A percentile compares a stretch with the other conserved stretches of the same genome.
phyloP scores from a whole-genome alignment of 139 green algal genomes.

The Pseudopediastrum boryanum region DNA sequence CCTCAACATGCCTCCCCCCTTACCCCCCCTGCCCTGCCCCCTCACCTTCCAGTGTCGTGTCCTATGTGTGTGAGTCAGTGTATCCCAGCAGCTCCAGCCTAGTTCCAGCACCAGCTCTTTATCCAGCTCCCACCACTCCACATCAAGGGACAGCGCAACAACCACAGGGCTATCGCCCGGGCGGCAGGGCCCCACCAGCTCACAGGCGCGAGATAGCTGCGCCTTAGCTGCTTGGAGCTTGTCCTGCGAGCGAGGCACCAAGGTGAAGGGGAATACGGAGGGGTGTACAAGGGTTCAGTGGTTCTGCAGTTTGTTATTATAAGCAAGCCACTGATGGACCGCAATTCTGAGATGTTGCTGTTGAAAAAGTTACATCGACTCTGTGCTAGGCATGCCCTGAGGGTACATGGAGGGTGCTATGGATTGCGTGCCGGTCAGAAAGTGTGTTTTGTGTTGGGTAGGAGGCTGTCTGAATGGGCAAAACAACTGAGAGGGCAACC shows the following conservation, averaged over 20 bases:
- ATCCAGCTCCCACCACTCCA: slow-evolving; percentile 36
- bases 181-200: background rate
- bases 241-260: background rate
- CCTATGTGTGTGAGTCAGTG: slow-evolving; percentile 6
- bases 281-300: slow-evolving; percentile 17
- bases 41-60: slow-evolving; percentile 24
- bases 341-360: no score
- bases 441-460: no score
- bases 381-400: no score
- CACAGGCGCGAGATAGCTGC: background rate
- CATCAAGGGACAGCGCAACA: slow-evolving; percentile 23
- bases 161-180: background rate
- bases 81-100: slow-evolving; percentile 32
- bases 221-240: background rate
- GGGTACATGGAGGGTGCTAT: no score
- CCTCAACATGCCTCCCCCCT: background rate
- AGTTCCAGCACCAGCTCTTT: slow-evolving; percentile 17
- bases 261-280: background rate
- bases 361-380: no score
- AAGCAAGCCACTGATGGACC: no score
- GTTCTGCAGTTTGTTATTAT: background rate
- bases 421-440: no score
- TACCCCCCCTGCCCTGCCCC: slow-evolving; percentile 29
- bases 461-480: no score
- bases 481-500: no score